These are phyloP conservation scores for Trichoderma sp. DNA, from an alignment of 2,329 filamentous ascomycete species.

Conservation along the genomic window DNA sequence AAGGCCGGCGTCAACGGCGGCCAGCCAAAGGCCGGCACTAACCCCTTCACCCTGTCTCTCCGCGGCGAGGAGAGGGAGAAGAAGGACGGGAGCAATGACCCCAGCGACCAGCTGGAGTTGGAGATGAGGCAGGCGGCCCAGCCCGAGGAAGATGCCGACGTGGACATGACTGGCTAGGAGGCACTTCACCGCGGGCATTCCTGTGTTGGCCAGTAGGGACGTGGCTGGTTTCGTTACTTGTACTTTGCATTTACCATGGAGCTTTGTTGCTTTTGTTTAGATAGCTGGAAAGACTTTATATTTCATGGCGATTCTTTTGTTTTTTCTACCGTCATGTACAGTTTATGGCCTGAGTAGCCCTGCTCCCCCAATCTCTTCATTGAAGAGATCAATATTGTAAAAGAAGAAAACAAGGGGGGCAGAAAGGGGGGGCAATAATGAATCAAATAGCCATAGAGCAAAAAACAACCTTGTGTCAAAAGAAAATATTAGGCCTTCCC, in stretches of 20 bases:
- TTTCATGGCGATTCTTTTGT: background rate
- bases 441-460: background rate
- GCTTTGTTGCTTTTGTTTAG: background rate
- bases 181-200: background rate
- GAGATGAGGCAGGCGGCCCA: slow-evolving; percentile 50
- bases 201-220: background rate
- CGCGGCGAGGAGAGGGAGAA: slow-evolving; percentile 25
- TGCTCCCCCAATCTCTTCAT: background rate
- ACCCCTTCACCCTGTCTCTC: slow-evolving; percentile 23
- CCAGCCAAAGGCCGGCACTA: slow-evolving; percentile 16
- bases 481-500: background rate
- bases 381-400: background rate
- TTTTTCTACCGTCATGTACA: background rate
- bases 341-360: background rate
- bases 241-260: background rate
- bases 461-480: background rate
- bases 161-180: slow-evolving; percentile 57
- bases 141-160: slow-evolving; percentile 50
- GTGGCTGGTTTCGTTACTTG: background rate
- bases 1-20: slow-evolving; percentile 29
- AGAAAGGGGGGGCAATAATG: no score
- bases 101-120: slow-evolving; percentile 52
- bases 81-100: slow-evolving; percentile 33
- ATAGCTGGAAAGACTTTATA: background rate
- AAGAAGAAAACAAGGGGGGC: background rate